These are phyloP conservation scores for Cladophialophora bantiana DNA, from an alignment of 2,329 filamentous ascomycete species.

Conservation along the genomic window DNA sequence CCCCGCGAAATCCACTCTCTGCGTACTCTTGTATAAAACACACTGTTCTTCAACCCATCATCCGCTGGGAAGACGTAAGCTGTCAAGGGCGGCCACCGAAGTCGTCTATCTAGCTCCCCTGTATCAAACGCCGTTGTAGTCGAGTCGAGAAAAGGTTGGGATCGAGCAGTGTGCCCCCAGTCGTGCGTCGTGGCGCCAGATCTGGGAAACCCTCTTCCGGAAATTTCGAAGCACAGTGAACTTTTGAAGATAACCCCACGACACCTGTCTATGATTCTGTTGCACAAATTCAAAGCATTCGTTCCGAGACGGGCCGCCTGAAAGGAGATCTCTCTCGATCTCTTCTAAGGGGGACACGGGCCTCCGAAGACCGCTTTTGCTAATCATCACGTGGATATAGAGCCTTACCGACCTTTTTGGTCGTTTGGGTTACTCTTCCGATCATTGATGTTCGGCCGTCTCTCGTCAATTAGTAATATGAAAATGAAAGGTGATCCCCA, in stretches of 20 bases:
- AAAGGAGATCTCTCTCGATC: not conserved
- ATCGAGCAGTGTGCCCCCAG: slow-evolving; percentile 2
- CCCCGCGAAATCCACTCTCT: not conserved
- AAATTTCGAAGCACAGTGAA: slow-evolving; percentile 2
- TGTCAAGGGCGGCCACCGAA: slow-evolving; percentile 5
- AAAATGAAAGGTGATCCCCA: slow-evolving; percentile 15
- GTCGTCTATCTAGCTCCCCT: slow-evolving; percentile 18
- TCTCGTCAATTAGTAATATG: slow-evolving; percentile 30
- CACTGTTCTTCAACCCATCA: slow-evolving; percentile 1
- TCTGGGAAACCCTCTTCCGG: not conserved
- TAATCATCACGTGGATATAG: not conserved
- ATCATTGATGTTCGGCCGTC: slow-evolving; percentile 22
- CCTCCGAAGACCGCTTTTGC: not conserved
- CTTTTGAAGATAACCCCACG: slow-evolving; percentile 20
- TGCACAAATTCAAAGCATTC: slow-evolving; percentile 7
- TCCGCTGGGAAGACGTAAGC: slow-evolving; percentile 7
- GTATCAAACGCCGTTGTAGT: slow-evolving; percentile 15
- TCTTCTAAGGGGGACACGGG: not conserved
- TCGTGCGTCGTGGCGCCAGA: not conserved
- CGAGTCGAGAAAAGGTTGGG: slow-evolving; percentile 3
- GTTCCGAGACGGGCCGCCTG: slow-evolving; percentile 3
- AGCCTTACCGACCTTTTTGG: not conserved
- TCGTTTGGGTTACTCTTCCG: slow-evolving; percentile 1
- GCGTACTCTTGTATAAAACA: slow-evolving; percentile 12
- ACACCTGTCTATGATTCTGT: slow-evolving; percentile 19